Base-by-base conservation (phyloP, 257 asterid genomes). In the Rauvolfia tetraphylla region DNA sequence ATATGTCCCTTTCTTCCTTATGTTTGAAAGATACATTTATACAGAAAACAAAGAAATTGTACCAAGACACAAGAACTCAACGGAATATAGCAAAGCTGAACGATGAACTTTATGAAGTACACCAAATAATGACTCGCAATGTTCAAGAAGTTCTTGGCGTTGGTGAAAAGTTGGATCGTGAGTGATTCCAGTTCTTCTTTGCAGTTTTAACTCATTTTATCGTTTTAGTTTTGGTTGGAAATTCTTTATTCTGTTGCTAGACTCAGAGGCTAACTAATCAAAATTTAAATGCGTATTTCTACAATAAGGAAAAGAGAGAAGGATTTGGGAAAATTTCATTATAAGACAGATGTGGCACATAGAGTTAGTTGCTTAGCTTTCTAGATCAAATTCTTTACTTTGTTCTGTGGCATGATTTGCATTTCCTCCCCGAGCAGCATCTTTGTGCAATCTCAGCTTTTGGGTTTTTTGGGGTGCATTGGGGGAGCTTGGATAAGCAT, bases 31-130 rank as follows among this genome's bases (percentile, higher is more conserved):
- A 95, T 79, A 87, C 98, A 69, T 95, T 95, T 84, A 90, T 95
- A 75, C 97, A 88, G 83, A 95, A 87, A 86, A 95, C 96, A 61
- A 95, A 92, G 90, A 95, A 90, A 82, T 71, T 92, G 85, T 95
- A 92, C 87, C 97, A 92, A 85, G 98, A 95, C 83, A 95, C 98
- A 71, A 90, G 97, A 90, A 88, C 96, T 75, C 98, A 95, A 79
- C 86, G 97, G 66, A 95, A 95, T 79, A 82, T 95, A 54, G 66
- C 97, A 18, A 95, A 92, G 90, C 85, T 95, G 92, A 95, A 90
- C 78, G 98, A 95, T 79, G 98, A 95, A 76, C 97, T 95, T n/a
- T 90, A 95, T 89, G 98, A 95, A 89, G 98, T 92, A 80, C 98
- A 95, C 85, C 98, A 95, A 85, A 92, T 95, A 61, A 95, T 95